Percentiles rank a stretch among this genome's conserved stretches.
Conservation (phyloP, 176 grass and related monocot species). For the Secale cereale region DNA sequence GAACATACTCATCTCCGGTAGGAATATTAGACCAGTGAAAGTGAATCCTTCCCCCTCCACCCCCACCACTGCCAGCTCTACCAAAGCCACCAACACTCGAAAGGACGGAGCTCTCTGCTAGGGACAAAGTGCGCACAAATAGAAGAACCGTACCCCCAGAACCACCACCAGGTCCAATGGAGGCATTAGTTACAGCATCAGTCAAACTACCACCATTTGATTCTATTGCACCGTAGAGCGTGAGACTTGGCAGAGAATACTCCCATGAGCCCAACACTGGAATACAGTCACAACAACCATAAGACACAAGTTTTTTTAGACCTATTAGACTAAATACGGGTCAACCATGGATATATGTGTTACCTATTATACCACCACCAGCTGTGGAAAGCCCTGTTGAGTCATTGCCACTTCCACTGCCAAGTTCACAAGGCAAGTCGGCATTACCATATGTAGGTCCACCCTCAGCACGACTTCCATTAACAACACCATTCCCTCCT, state of each 20-base stretch:
- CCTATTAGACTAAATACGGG: constrained; percentile 4
- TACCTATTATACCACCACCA: constrained; percentile 99
- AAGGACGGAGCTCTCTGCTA: constrained; percentile 65
- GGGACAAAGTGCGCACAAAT: constrained; percentile 68
- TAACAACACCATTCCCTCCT: constrained; percentile 59
- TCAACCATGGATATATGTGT: constrained; percentile 6
- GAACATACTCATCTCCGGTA: constrained; percentile 91
- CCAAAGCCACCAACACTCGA: constrained; percentile 81
- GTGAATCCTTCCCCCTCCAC: constrained; percentile 94
- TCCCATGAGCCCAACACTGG: constrained; percentile 98
- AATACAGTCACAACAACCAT: constrained; percentile 26
- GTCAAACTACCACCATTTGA: constrained; percentile 73
- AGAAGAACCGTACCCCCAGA: constrained; percentile 97
- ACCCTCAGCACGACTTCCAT: constrained; percentile 49
- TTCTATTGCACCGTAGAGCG: constrained; percentile 76
- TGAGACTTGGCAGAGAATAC: constrained; percentile 66
- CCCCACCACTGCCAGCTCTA: constrained; percentile 62
- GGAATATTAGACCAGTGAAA: constrained; percentile 97
- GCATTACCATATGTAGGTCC: constrained; percentile 73
- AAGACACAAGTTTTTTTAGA: constrained; percentile 15
- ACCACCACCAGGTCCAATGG: constrained; percentile 80
- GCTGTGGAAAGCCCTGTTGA: constrained; percentile 56
- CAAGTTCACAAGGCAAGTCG: constrained; percentile 95
- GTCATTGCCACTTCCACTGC: constrained; percentile 97
- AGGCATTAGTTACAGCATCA: constrained; percentile 37